Evolutionary conservation across 2,329 filamentous ascomycete species (phyloP), one percentile per base, ranked within the genome.

Genomic region (Xylariaceae sp.): DNA sequence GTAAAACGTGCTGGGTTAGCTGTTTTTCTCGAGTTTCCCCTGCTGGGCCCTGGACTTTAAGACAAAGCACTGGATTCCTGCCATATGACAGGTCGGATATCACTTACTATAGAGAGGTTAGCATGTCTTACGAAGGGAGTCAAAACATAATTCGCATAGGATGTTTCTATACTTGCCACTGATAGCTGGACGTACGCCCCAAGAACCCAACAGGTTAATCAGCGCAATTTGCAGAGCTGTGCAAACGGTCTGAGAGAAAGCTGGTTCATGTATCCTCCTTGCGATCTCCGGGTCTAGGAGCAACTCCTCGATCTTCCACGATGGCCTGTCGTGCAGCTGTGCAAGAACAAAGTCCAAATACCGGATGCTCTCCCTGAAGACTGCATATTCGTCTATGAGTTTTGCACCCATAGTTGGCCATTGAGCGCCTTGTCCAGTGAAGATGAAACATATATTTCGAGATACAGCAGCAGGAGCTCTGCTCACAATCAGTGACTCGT

Each of bases 141-240:
- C n/a, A n/a, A n/a, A n/a, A n/a, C n/a, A n/a, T n/a, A n/a, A n/a
- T n/a, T n/a, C n/a, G n/a, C n/a, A n/a, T n/a, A n/a, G n/a, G n/a
- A n/a, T n/a, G n/a, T n/a, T n/a, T n/a, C n/a, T 65, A 33, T 73
- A 64, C 13, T 71, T 69, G 1, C 68, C 74, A 36, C 76, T 73
- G 45, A 69, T 62, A 12, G 55, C 50, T 2, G 70, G 68, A 14
- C 56, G 49, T 16, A 73, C 45, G 6, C 60, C 60, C 53, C 63
- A 65, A 2, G 60, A 59, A 5, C 48, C 50, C 39, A 71, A 65
- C 2, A 71, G 48, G n/a, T 68, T 60, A 11, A 71, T 63, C 3
- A 73, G 50, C 6, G 62, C 70, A 22, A 71, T 64, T 48, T 73
- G 66, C 1, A 71, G 50, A 6, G 60, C 67, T 1, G 63, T 67